Evolutionary conservation across 2,329 filamentous ascomycete genomes (phyloP).

Genomic region (Sarocladium kiliense): DNA sequence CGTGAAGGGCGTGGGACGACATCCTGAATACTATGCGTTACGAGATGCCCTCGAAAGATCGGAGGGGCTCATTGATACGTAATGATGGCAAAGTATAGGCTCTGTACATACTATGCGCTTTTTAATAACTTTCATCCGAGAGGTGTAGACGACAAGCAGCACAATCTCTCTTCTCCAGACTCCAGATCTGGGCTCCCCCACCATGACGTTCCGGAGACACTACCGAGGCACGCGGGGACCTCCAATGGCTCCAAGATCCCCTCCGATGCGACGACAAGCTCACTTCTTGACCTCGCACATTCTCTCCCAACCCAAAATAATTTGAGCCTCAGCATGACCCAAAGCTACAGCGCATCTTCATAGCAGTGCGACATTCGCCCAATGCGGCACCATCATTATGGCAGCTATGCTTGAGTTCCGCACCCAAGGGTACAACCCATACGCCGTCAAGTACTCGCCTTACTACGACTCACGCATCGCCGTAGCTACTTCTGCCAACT

Average conservation of each 20-base stretch:
- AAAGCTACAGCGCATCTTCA: background rate
- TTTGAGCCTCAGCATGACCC: background rate
- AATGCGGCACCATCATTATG: constrained; percentile 25
- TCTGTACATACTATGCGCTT: background rate
- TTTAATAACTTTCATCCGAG: background rate
- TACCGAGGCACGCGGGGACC: constrained; percentile 1
- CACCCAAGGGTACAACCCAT: constrained; percentile 91
- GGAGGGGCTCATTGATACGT: no score
- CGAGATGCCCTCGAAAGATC: no score
- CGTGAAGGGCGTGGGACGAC: background rate
- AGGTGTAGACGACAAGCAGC: no score
- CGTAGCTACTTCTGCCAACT: constrained; percentile 88
- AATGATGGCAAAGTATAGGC: background rate
- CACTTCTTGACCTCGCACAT: background rate
- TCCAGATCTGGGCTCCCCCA: background rate
- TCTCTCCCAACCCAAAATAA: background rate
- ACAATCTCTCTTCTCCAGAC: background rate
- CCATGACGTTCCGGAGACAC: background rate
- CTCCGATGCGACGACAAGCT: background rate
- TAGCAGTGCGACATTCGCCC: constrained; percentile 1
- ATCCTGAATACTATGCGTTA: no score
- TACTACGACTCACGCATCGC: constrained; percentile 95
- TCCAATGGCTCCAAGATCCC: background rate
- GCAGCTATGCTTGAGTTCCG: constrained; percentile 85
- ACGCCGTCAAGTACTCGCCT: constrained; percentile 95